A percentile compares a stretch with the other conserved stretches of the same genome.
Conservation (phyloP, 257 asterid genomes). For the Lithospermum erythrorhizon region DNA sequence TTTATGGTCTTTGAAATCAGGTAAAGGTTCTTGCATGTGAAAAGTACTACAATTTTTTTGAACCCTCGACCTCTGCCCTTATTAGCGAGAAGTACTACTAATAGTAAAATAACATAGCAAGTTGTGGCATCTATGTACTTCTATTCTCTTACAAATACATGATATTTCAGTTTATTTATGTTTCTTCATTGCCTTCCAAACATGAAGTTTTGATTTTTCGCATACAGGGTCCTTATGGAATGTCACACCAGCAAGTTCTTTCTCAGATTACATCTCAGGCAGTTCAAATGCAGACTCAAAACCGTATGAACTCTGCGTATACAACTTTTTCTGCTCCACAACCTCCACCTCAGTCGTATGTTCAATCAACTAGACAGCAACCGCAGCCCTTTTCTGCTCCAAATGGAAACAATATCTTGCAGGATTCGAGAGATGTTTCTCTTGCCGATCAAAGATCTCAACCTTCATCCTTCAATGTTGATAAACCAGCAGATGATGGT, state of each 20-base stretch:
- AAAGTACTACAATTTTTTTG: too few species aligned
- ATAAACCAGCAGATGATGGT: slow-evolving; percentile 49
- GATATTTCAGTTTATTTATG: background rate
- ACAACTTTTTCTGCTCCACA: slow-evolving; percentile 32
- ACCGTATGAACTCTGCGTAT: slow-evolving; percentile 28
- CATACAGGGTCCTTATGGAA: slow-evolving; percentile 39
- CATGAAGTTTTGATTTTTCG: slow-evolving; percentile 11
- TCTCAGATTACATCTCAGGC: slow-evolving; percentile 42
- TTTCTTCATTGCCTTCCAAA: slow-evolving; percentile 2
- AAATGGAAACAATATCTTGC: slow-evolving; percentile 15
- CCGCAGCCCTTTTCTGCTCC: slow-evolving; percentile 19
- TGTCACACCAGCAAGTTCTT: slow-evolving; percentile 45
- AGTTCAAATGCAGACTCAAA: slow-evolving; percentile 27
- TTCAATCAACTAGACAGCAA: slow-evolving; percentile 19
- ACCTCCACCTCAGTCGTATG: slow-evolving; percentile 17
- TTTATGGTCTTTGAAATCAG: background rate
- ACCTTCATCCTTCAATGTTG: slow-evolving; percentile 26
- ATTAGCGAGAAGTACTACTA: too few species aligned
- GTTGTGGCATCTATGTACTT: background rate
- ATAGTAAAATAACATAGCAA: too few species aligned
- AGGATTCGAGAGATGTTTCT: slow-evolving; percentile 30
- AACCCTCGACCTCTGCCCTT: too few species aligned
- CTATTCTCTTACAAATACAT: too few species aligned
- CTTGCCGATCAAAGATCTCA: slow-evolving; percentile 38
- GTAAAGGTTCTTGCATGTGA: too few species aligned